Base-by-base conservation (phyloP, 2,329 filamentous ascomycete genomes). In the Xylariaceae sp. region DNA sequence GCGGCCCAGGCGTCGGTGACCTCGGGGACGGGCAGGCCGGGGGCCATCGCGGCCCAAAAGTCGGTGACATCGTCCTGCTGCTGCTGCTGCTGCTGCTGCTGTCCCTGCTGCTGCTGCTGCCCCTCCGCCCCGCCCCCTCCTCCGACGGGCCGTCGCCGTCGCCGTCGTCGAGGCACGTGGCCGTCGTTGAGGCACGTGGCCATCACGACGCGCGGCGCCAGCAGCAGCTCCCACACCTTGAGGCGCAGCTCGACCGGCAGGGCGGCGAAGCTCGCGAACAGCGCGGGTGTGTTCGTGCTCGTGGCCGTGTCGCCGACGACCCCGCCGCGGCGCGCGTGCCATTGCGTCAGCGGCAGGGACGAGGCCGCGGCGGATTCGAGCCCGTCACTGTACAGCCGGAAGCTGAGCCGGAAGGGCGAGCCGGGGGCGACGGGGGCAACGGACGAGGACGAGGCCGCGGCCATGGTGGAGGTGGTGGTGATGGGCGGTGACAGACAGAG, bases 231-330 rank as follows among this genome's bases (percentile, higher is more conserved):
- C 68, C 67, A 72, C 41, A 72, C 57, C 49, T 61, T 59, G 34
- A 69, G 53, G 30, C 68, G 66, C 33, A 72, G 58, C 50, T 72
- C 68, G 17, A 59, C 35, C 2, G 68, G 68, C 6, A 70, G 57
- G n/a, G 42, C 27, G 3, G 51, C 38, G 46, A 71, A 71, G 29
- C 37, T 49, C 13, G 45, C 19, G 42, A 56, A 57, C 2, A 2
- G 8, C 32, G 36, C 31, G n/a, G n/a, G n/a, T n/a, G n/a, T n/a
- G n/a, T n/a, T n/a, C n/a, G n/a, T n/a, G n/a, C n/a, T n/a, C n/a
- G n/a, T n/a, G n/a, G n/a, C n/a, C n/a, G n/a, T n/a, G n/a, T n/a
- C n/a, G n/a, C n/a, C n/a, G n/a, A n/a, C n/a, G 33, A 40, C 39
- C 5, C 18, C 16, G 9, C 40, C 45, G 15, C 39, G 29, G 4